Evolutionary conservation across 129 eudicot genomes (phyloP).

Genomic region (Flaveria linearis): DNA sequence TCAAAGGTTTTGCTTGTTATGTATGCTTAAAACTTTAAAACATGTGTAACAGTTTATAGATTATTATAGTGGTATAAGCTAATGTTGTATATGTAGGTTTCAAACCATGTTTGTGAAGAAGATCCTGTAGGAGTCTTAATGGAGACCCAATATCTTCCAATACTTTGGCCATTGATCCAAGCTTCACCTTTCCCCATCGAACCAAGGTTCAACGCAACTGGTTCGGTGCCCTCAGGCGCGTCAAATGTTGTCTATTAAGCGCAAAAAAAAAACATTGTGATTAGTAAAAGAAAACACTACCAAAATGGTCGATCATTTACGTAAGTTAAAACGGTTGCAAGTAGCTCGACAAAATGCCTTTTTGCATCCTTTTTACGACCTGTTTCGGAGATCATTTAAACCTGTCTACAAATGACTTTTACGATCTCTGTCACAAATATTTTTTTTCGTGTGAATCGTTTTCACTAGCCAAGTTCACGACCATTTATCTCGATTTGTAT

Average conservation of each 20-base stretch:
- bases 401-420: too few relatives aligned
- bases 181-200: slow-evolving; percentile 96
- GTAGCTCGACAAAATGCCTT: too few relatives aligned
- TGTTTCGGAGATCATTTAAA: too few relatives aligned
- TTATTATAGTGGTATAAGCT: not conserved
- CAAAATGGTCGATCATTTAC: too few relatives aligned
- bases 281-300: not conserved
- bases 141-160: slow-evolving; percentile 94
- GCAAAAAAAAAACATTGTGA: slow-evolving; percentile 2
- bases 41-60: not conserved
- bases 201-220: slow-evolving; percentile 69
- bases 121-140: slow-evolving; percentile 46
- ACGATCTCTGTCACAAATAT: too few relatives aligned
- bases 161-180: slow-evolving; percentile 90
- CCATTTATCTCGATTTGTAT: too few relatives aligned
- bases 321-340: too few relatives aligned
- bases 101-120: slow-evolving; percentile 79
- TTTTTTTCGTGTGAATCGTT: too few relatives aligned
- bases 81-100: not conserved
- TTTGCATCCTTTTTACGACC: too few relatives aligned
- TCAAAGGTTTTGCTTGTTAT: slow-evolving; percentile 11
- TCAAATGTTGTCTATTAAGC: slow-evolving; percentile 59
- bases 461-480: too few relatives aligned
- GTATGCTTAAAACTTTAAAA: not conserved
- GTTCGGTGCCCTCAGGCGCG: slow-evolving; percentile 58